These are phyloP conservation scores for Sphagnum contortum DNA, from an alignment of 225 moss, liverwort and hornwort species.

Conservation along the genomic window DNA sequence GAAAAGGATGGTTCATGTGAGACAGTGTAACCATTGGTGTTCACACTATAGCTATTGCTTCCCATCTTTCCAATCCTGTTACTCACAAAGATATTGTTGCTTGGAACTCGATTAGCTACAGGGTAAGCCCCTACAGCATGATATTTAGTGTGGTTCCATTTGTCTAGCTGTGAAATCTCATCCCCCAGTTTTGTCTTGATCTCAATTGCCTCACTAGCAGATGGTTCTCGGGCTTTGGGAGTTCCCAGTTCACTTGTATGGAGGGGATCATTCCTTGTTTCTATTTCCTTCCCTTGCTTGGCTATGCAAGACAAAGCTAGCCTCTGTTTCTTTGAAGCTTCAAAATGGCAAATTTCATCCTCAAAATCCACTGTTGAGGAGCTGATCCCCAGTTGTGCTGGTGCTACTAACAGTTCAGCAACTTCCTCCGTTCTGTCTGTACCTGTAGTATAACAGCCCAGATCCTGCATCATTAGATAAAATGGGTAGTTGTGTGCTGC, in stretches of 20 bases:
- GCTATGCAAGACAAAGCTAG: not conserved
- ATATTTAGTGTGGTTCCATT: not conserved
- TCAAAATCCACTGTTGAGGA: conserved; percentile 1
- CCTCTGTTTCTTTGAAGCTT: conserved; percentile 1
- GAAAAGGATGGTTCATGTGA: not conserved
- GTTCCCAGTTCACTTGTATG: not conserved
- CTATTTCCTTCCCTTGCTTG: not conserved
- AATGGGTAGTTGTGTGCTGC: no score
- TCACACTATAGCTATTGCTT: not conserved
- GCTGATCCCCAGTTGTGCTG: not conserved
- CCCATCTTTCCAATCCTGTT: not conserved
- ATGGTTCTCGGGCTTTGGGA: not conserved
- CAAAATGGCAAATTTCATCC: not conserved
- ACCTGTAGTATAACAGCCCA: no score
- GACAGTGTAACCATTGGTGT: not conserved
- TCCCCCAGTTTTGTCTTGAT: not conserved
- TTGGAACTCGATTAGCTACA: not conserved
- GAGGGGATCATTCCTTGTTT: not conserved
- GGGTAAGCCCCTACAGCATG: conserved; percentile 1
- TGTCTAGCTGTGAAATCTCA: not conserved
- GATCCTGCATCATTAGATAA: no score
- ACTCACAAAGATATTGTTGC: not conserved
- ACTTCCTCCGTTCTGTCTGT: no score
- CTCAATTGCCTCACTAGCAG: not conserved
- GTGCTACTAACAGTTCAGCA: not conserved